Percentiles rank a stretch among this genome's conserved stretches.
phyloP scores from a whole-genome alignment of 2,329 filamentous ascomycete genomes.

The Emergomyces orientalis region DNA sequence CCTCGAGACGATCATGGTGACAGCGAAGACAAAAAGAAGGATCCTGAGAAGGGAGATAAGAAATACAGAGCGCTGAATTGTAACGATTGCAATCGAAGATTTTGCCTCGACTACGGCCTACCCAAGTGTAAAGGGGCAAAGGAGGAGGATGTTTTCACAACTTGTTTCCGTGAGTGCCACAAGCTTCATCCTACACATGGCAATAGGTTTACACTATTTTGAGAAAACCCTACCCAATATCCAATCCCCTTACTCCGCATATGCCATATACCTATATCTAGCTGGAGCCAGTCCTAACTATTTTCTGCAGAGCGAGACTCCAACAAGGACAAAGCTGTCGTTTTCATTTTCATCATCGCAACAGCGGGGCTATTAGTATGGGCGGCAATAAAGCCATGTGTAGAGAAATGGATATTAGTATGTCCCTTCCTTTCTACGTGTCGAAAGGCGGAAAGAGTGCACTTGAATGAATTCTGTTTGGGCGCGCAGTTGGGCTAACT shows the following conservation, averaged over 20 bases:
- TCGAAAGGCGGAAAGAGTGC: not conserved
- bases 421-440: not conserved
- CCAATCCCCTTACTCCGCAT: not conserved
- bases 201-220: not conserved
- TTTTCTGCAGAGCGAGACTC: slow-evolving; percentile 50
- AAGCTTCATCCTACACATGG: not conserved
- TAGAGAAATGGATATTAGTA: slow-evolving; percentile 48
- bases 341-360: slow-evolving; percentile 56
- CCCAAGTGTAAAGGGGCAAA: slow-evolving; percentile 53
- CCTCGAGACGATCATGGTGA: slow-evolving; percentile 15
- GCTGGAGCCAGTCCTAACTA: not conserved
- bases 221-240: not conserved
- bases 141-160: slow-evolving; percentile 56
- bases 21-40: slow-evolving; percentile 12
- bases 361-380: slow-evolving; percentile 53
- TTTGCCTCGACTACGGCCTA: slow-evolving; percentile 54
- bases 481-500: not conserved
- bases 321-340: slow-evolving; percentile 57
- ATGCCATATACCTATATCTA: not conserved
- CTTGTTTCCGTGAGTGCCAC: slow-evolving; percentile 51
- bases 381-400: slow-evolving; percentile 52
- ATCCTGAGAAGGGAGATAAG: slow-evolving; percentile 22
- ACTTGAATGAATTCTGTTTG: not conserved
- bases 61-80: slow-evolving; percentile 44
- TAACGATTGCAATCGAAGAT: slow-evolving; percentile 58